These are phyloP conservation scores for Fusarium begoniae DNA, from an alignment of 2,329 filamentous ascomycete genomes.

Conservation along the genomic window DNA sequence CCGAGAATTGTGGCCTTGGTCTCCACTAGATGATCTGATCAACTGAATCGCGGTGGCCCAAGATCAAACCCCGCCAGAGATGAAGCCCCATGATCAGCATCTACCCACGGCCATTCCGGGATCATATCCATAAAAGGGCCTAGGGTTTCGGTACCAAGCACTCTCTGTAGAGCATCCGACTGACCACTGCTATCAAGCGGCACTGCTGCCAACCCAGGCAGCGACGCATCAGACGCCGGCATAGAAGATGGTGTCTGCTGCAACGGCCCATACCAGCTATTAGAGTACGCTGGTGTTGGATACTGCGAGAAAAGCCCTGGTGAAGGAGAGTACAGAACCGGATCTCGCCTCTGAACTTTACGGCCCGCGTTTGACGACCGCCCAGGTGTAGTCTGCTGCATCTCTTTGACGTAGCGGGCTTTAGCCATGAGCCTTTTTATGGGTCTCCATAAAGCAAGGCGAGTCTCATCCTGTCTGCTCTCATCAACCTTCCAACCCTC, in stretches of 20 bases:
- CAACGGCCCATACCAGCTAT: not conserved
- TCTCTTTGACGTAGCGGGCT: not conserved
- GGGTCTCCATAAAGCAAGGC: not conserved
- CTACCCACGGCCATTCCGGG: not conserved
- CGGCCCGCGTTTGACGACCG: fast-evolving
- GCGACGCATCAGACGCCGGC: fast-evolving
- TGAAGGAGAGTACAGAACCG: fast-evolving
- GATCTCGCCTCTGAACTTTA: not conserved
- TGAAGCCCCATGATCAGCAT: not conserved
- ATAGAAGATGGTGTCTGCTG: not conserved
- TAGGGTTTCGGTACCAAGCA: not conserved
- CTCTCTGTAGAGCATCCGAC: not conserved
- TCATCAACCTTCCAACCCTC: not conserved
- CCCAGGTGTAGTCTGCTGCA: not conserved
- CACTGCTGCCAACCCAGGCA: fast-evolving
- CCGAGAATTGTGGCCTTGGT: fast-evolving
- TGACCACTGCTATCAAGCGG: not conserved
- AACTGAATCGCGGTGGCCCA: not conserved
- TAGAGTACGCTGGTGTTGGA: not conserved
- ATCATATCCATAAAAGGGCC: not conserved
- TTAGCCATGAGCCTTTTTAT: not conserved
- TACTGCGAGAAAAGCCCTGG: not conserved
- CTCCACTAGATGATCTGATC: not conserved
- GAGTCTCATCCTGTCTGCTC: not conserved
- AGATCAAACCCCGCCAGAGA: not conserved